These are phyloP conservation scores for Apium graveolens DNA, from an alignment of 129 eudicot genomes.

Conservation along the genomic window DNA sequence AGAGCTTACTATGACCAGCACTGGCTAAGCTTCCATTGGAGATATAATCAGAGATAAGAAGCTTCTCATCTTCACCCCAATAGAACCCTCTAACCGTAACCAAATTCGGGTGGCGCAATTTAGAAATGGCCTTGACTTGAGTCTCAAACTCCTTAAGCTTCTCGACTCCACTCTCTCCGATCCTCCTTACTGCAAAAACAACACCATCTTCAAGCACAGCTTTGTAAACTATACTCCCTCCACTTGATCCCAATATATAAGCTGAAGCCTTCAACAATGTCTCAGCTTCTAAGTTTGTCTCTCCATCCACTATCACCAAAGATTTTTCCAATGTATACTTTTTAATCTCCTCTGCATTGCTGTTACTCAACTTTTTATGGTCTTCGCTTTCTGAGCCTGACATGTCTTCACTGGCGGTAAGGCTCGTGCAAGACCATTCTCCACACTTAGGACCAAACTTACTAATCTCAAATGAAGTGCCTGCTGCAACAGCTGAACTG, in stretches of 20 bases:
- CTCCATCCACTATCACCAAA: conserved; percentile 84
- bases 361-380: not conserved
- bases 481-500: not conserved
- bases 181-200: conserved; percentile 71
- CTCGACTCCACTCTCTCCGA: conserved; percentile 51
- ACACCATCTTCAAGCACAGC: conserved; percentile 64
- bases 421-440: conserved; percentile 32
- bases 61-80: conserved; percentile 87
- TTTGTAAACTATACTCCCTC: conserved; percentile 72
- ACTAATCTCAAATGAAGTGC: conserved; percentile 1
- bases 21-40: conserved; percentile 77
- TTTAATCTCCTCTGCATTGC: conserved; percentile 7
- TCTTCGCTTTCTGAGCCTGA: conserved; percentile 39
- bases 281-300: conserved; percentile 71
- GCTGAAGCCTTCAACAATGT: conserved; percentile 75
- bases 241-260: conserved; percentile 68
- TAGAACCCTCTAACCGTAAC: conserved; percentile 70
- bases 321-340: conserved; percentile 18
- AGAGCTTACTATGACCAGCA: conserved; percentile 49
- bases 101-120: conserved; percentile 61
- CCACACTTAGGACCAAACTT: conserved; percentile 12
- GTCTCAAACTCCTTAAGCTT: conserved; percentile 60
- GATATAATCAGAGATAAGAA: conserved; percentile 62
- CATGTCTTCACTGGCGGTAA: conserved; percentile 28
- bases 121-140: conserved; percentile 48